Percentiles rank a stretch among this genome's conserved stretches.
Conservation (phyloP, 805 yeast genomes). For the Tetrapisispora phaffii region DNA sequence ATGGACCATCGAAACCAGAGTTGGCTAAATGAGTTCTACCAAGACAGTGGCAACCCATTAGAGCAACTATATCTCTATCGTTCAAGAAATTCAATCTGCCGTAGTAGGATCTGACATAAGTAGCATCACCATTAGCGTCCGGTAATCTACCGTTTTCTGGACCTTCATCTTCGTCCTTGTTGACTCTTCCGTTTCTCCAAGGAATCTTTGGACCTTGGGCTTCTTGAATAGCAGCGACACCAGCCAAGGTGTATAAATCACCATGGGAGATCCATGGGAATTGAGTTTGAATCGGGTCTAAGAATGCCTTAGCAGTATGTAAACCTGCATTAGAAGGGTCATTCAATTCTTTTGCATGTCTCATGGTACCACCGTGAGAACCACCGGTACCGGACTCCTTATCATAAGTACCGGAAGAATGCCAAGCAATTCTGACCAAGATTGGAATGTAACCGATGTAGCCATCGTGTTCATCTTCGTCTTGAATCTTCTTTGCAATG, state of each 20-base stretch:
- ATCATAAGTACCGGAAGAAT: constrained; percentile 75
- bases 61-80: constrained; percentile 63
- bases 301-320: constrained; percentile 44
- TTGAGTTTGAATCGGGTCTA: constrained; percentile 43
- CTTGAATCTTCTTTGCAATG: constrained; percentile 53
- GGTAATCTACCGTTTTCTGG: constrained; percentile 70
- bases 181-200: constrained; percentile 79
- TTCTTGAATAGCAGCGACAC: constrained; percentile 69
- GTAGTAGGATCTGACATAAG: constrained; percentile 56
- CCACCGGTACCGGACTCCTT: constrained; percentile 49
- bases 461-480: constrained; percentile 50
- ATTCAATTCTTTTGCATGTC: constrained; percentile 38
- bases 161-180: constrained; percentile 38
- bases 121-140: constrained; percentile 54
- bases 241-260: constrained; percentile 71
- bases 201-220: constrained; percentile 67
- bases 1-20: constrained; percentile 80
- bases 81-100: constrained; percentile 50
- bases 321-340: constrained; percentile 60
- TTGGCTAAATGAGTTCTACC: constrained; percentile 65
- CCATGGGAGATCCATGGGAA: constrained; percentile 70
- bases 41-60: constrained; percentile 67
- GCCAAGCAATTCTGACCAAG: constrained; percentile 77
- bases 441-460: constrained; percentile 69
- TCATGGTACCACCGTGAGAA: constrained; percentile 64